These are phyloP conservation scores for Phytophthora agathidicida DNA, from an alignment of 352 stramenopile species.

Conservation along the genomic window DNA sequence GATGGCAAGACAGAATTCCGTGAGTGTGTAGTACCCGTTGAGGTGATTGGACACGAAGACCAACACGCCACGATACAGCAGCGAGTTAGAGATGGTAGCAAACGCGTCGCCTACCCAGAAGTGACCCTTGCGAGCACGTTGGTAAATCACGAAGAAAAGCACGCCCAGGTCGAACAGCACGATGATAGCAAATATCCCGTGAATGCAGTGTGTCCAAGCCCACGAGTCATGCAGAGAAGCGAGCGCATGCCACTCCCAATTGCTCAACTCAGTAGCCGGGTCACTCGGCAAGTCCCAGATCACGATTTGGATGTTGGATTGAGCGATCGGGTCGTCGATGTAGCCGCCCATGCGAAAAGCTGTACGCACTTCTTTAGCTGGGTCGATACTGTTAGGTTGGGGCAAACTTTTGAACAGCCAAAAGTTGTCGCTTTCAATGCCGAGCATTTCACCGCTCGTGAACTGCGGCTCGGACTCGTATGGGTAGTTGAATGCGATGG, in stretches of 20 bases:
- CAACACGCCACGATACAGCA: slow-evolving; percentile 29
- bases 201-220: slow-evolving; percentile 50
- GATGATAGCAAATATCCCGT: slow-evolving; percentile 40
- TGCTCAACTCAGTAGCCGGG: slow-evolving; percentile 17
- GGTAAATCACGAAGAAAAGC: slow-evolving; percentile 41
- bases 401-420: slow-evolving; percentile 20
- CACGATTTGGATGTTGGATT: slow-evolving; percentile 45
- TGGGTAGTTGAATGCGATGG: slow-evolving; percentile 30
- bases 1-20: slow-evolving; percentile 38
- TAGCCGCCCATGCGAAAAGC: slow-evolving; percentile 37
- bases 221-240: slow-evolving; percentile 44
- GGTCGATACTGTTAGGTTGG: slow-evolving; percentile 4
- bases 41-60: slow-evolving; percentile 43
- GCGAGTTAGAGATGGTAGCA: slow-evolving; percentile 38
- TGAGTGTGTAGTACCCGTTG: slow-evolving; percentile 48
- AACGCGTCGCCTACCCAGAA: slow-evolving; percentile 55
- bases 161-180: slow-evolving; percentile 37
- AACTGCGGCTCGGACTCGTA: slow-evolving; percentile 25
- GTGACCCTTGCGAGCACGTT: slow-evolving; percentile 29
- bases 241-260: slow-evolving; percentile 28
- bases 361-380: slow-evolving; percentile 29
- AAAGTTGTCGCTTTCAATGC: slow-evolving; percentile 18
- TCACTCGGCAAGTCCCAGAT: slow-evolving; percentile 28
- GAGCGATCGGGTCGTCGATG: slow-evolving; percentile 32
- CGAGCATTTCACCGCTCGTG: slow-evolving; percentile 8